Conservation (phyloP, 192 early-diverging fungal genomes). For the Backusella sp. region DNA sequence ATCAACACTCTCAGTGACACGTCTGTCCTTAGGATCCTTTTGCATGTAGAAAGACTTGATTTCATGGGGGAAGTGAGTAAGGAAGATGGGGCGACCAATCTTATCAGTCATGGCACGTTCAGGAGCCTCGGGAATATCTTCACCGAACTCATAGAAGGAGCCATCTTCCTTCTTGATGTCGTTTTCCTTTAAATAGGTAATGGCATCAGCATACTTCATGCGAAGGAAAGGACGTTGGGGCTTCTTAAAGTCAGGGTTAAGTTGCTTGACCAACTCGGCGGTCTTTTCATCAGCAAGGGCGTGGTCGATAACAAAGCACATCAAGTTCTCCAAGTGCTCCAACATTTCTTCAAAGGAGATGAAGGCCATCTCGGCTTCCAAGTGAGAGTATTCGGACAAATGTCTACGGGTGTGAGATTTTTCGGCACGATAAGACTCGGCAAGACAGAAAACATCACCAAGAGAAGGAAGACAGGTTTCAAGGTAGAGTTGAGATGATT, state of each 20-base stretch:
- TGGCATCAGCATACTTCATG: conserved; percentile 97
- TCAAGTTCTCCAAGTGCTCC: conserved; percentile 83
- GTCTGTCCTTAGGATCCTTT: conserved; percentile 73
- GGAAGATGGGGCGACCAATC: conserved; percentile 91
- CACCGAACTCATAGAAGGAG: conserved; percentile 91
- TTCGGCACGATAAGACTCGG: conserved; percentile 97
- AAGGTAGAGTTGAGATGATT: conserved; percentile 98
- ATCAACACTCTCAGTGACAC: conserved; percentile 95
- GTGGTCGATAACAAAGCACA: conserved; percentile 73
- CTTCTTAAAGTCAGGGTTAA: conserved; percentile 88
- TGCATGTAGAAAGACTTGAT: conserved; percentile 99
- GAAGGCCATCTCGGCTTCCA: conserved; percentile 96
- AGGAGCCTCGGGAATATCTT: conserved; percentile 98
- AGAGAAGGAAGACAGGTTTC: conserved; percentile 94
- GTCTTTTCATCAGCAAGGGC: conserved; percentile 76
- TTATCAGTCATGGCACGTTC: conserved; percentile 99
- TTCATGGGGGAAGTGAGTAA: conserved; percentile 95
- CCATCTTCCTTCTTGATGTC: conserved; percentile 91
- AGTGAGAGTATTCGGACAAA: conserved; percentile 95
- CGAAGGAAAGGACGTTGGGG: conserved; percentile 87
- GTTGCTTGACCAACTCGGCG: conserved; percentile 74
- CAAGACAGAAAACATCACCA: conserved; percentile 94
- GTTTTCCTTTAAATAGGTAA: conserved; percentile 89
- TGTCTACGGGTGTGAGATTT: conserved; percentile 96
- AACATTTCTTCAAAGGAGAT: conserved; percentile 92